Base-by-base conservation (phyloP, 805 yeast genomes). In the Myxozyma melibiosi region DNA sequence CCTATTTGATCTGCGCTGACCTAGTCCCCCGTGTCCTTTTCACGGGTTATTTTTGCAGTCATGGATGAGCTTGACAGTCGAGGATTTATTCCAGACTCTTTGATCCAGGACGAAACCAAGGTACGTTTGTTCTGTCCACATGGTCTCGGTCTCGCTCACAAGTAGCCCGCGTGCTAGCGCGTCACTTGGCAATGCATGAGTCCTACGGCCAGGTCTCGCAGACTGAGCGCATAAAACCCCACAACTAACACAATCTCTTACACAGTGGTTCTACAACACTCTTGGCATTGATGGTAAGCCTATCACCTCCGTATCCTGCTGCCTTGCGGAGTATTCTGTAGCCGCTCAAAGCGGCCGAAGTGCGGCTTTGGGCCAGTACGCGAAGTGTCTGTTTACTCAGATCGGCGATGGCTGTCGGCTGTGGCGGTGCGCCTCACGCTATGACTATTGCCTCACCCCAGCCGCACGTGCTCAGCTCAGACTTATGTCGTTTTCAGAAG, bases 11-110 rank as follows among this genome's bases (percentile, higher is more conserved):
- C 13, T 37, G 28, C 41, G 18, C 7, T 20, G 51, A 25, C 7
- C 42, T 5, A 25, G 42, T 22, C 11, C 13, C 4, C 20, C n/a
- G n/a, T n/a, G n/a, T 14, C 16, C 11, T 51, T 37, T 28, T 33
- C 33, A 13, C 11, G 30, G n/a, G 9, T 34, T 38, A 22, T 35
- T n/a, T 16, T 25, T 24, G 11, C 79, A 60, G 97, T 92, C 42
- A 81, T 90, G 73, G 96, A 90, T 69, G 78, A 83, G 39, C 75
- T 92, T 55, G 96, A 90, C 70, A 78, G 80, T 52, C 83, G 85
- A 33, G 98, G 97, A 0, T 88, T 92, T 69, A 88, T 92, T 59
- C 99, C 98, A 8, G 96, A 88, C 66, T 74, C 81, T 55, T 78
- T 90, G 66, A 88, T 92, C 64, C 97, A 90, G 73, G 77, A 80